Evolutionary conservation across 1,139 yeast species (phyloP), one percentile per base, ranked within the genome.

Genomic region (Yamadazyma siamensis): DNA sequence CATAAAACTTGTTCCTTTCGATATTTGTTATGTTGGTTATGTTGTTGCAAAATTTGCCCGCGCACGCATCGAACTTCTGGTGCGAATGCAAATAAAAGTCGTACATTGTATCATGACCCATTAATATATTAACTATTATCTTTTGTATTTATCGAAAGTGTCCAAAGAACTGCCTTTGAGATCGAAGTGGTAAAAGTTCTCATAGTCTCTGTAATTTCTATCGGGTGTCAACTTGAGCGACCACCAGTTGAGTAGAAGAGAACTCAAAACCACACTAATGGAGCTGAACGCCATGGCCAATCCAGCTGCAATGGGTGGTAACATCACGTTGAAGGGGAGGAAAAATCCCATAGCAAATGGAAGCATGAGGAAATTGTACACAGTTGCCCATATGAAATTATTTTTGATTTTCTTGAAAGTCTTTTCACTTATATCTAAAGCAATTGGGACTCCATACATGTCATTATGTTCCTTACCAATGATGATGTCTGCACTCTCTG

Each of bases 261-360:
- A 87, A 42, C 87, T 84, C 26, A 80, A 46, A 8, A 94, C 91
- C 14, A 94, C 98, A 50, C 95, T 83, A 4, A 87, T 81, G 7
- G 95, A 84, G 45, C 95, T 84, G 49, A 85, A 62, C 1, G 96
- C 95, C 98, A 94, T 94, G 1, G 96, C 83, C 1, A 80, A 82
- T 13, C 95, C 95, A 13, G 95, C 94, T 48, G 86, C 77, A 48
- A 94, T 82, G n/a, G 96, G 95, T 34, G 91, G 83, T 43, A 82
- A 56, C 57, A 80, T 76, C 24, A 87, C 56, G 16, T 87, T 86
- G 54, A 84, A 79, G 3, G 95, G 96, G 27, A 89, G 66, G 38
- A 75, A 71, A 12, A 82, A 65, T 3, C 97, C 97, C 96, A 91
- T 89, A 1, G 98, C 96, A 50, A 91, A 75, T 3, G 98, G 99